A percentile compares a stretch with the other conserved stretches of the same genome.
phyloP scores from a whole-genome alignment of 179 eudicot species.

The Sideroxylon spinosum region DNA sequence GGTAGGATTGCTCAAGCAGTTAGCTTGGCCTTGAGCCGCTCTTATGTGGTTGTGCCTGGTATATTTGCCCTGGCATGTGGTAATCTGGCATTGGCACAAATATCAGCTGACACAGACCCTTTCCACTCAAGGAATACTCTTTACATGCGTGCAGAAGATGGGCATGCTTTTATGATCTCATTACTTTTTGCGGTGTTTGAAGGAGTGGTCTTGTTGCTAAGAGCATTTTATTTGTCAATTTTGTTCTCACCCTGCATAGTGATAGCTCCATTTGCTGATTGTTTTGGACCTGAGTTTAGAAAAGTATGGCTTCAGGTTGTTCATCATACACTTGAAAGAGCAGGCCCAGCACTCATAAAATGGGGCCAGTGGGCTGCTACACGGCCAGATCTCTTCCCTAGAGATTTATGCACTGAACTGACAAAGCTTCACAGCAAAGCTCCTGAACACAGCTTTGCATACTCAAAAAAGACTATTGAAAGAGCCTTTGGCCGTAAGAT shows the following conservation, averaged over 20 bases:
- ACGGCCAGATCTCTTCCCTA: constrained; percentile 87
- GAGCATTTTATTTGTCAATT: constrained; percentile 65
- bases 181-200: constrained; percentile 49
- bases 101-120: constrained; percentile 45
- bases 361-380: constrained; percentile 99
- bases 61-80: constrained; percentile 55
- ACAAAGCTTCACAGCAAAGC: constrained; percentile 88
- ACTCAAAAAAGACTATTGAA: constrained; percentile 79
- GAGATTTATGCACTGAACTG: constrained; percentile 73
- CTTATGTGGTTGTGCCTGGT: constrained; percentile 72
- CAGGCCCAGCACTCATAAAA: constrained; percentile 98
- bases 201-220: constrained; percentile 57
- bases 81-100: constrained; percentile 48
- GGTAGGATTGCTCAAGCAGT: constrained; percentile 67
- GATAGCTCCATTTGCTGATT: constrained; percentile 87
- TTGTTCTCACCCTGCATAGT: constrained; percentile 82
- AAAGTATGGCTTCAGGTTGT: constrained; percentile 72
- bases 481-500: constrained; percentile 83
- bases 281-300: constrained; percentile 61
- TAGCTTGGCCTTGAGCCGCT: constrained; percentile 70
- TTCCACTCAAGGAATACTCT: constrained; percentile 43
- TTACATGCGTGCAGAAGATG: constrained; percentile 67
- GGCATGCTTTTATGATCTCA: constrained; percentile 56
- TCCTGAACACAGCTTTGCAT: constrained; percentile 84
- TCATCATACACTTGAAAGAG: constrained; percentile 75